Evolutionary conservation across 345 rosid genomes (phyloP).

Genomic region (Arabidopsis arenosa): DNA sequence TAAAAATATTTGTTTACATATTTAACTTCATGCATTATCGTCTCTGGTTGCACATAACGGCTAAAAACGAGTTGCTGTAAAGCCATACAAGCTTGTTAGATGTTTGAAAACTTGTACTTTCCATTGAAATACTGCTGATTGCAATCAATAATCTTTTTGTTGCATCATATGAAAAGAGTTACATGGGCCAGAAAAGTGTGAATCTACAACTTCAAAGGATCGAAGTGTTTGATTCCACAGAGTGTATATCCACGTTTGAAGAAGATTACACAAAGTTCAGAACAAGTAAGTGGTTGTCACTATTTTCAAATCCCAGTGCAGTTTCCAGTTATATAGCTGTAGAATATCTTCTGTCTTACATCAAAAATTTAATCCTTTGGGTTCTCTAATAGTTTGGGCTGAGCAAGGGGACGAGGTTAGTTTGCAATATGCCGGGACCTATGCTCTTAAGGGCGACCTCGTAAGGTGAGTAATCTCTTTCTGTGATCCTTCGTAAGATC

Average conservation of each 20-base stretch:
- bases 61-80: background rate
- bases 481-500: background rate
- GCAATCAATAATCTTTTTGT: slow-evolving; percentile 15
- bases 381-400: slow-evolving; percentile 78
- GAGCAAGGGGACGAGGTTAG: slow-evolving; percentile 98
- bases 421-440: slow-evolving; percentile 92
- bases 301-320: slow-evolving; percentile 11
- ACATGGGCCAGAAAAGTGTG: slow-evolving; percentile 77
- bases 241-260: slow-evolving; percentile 64
- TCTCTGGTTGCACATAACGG: slow-evolving; percentile 17
- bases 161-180: slow-evolving; percentile 61
- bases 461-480: slow-evolving; percentile 61
- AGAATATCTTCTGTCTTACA: background rate
- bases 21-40: background rate
- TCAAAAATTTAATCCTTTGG: slow-evolving; percentile 25
- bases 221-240: slow-evolving; percentile 58
- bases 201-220: slow-evolving; percentile 71
- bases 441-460: slow-evolving; percentile 94
- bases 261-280: slow-evolving; percentile 76
- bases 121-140: slow-evolving; percentile 26
- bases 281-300: slow-evolving; percentile 59
- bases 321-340: slow-evolving; percentile 1
- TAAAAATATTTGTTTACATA: background rate
- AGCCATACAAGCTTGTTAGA: slow-evolving; percentile 2
- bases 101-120: slow-evolving; percentile 10